Conservation (phyloP, 345 rosid genomes). For the Citrus mangshanensis region DNA sequence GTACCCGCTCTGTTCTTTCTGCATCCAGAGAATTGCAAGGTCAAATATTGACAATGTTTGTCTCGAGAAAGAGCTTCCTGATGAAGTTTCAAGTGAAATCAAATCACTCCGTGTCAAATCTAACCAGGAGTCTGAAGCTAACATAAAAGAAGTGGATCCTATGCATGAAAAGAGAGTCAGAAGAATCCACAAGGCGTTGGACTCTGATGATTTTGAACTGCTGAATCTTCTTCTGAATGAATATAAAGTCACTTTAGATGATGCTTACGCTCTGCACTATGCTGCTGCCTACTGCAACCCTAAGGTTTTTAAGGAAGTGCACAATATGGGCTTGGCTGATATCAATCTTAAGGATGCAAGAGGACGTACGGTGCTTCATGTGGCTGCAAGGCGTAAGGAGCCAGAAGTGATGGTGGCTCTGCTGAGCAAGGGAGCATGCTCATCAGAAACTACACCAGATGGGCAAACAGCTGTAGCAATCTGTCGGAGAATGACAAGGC, state of each 20-base stretch:
- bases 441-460: conserved; percentile 29
- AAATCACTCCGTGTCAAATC: conserved; percentile 15
- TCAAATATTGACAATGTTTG: conserved; percentile 30
- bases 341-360: conserved; percentile 34
- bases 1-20: conserved; percentile 19
- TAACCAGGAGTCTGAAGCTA: conserved; percentile 11
- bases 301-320: conserved; percentile 36
- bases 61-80: conserved; percentile 38
- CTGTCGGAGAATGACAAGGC: conserved; percentile 36
- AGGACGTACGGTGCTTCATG: conserved; percentile 43
- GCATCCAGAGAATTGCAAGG: conserved; percentile 22
- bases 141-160: background rate
- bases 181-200: conserved; percentile 43
- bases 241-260: conserved; percentile 28
- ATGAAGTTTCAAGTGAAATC: conserved; percentile 18
- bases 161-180: conserved; percentile 23
- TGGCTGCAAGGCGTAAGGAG: conserved; percentile 42
- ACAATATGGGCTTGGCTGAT: conserved; percentile 23
- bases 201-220: conserved; percentile 37
- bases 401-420: conserved; percentile 32
- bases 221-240: conserved; percentile 31
- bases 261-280: conserved; percentile 46
- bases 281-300: conserved; percentile 48
- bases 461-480: conserved; percentile 37
- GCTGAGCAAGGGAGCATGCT: conserved; percentile 33